A percentile compares a stretch with the other conserved stretches of the same genome.
These are phyloP conservation scores for Agrocybe chaxingu DNA, from an alignment of 768 basidiomycete genomes.

Conservation along the genomic window DNA sequence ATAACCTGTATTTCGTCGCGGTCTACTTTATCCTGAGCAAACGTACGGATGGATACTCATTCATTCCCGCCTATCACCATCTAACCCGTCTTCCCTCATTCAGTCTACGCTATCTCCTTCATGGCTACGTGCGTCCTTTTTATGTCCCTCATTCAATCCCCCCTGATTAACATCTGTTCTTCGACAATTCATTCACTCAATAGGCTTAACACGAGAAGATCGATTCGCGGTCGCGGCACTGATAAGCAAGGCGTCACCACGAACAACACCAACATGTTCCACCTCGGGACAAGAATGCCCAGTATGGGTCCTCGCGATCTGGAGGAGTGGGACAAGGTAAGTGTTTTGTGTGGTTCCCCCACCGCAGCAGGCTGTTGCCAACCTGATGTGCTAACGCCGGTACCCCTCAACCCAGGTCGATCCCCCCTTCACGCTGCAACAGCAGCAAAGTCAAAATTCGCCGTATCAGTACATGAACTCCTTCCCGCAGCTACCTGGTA, in stretches of 20 bases:
- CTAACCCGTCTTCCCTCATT: not conserved
- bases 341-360: not conserved
- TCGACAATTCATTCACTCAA: not conserved
- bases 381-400: not conserved
- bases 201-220: slow-evolving; percentile 61
- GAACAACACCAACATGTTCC: slow-evolving; percentile 50
- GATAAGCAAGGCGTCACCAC: slow-evolving; percentile 38
- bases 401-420: slow-evolving; percentile 2
- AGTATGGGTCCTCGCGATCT: slow-evolving; percentile 35
- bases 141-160: not conserved
- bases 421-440: slow-evolving; percentile 2
- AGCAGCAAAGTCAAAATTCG: not conserved
- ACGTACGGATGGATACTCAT: slow-evolving; percentile 34
- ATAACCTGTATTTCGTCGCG: slow-evolving; percentile 59
- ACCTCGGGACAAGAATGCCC: slow-evolving; percentile 42
- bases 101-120: slow-evolving; percentile 64
- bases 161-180: slow-evolving; percentile 1
- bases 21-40: slow-evolving; percentile 68
- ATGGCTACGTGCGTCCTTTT: slow-evolving; percentile 51
- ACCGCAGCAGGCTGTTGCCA: not conserved
- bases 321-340: slow-evolving; percentile 31
- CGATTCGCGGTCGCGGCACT: slow-evolving; percentile 51
- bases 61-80: not conserved
- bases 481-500: too few relatives aligned
- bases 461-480: not conserved